Percentiles rank a stretch among this genome's conserved stretches.
Conservation (phyloP, 306 rosid species). For the Adenanthera pavonina region DNA sequence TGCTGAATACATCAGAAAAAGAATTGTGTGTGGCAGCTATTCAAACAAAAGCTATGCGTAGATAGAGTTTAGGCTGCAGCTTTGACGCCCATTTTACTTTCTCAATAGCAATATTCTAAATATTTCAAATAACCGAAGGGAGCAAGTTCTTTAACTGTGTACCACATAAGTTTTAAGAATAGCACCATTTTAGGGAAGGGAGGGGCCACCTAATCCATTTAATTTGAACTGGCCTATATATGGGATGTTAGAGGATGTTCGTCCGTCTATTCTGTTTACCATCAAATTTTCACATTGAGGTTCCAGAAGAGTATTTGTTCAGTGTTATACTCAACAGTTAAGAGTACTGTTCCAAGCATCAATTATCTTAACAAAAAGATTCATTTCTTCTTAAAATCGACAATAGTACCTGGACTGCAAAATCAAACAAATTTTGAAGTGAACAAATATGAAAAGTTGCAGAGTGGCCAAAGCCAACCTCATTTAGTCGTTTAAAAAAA, state of each 20-base stretch:
- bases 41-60: slow-evolving; percentile 13
- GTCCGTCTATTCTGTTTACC: background rate
- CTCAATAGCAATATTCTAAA: slow-evolving; percentile 10
- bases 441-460: background rate
- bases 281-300: background rate
- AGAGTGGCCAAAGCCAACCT: background rate
- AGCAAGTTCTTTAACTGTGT: slow-evolving; percentile 15
- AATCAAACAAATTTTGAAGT: background rate
- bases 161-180: slow-evolving; percentile 19
- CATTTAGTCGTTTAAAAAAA: background rate
- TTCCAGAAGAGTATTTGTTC: background rate
- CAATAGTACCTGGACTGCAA: background rate
- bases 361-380: background rate
- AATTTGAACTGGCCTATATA: slow-evolving; percentile 10
- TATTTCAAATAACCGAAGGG: background rate
- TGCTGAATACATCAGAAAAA: background rate
- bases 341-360: background rate
- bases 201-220: background rate
- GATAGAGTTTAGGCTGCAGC: background rate
- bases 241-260: background rate
- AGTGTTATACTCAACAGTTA: background rate
- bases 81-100: background rate
- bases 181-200: background rate
- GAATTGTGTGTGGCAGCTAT: background rate
- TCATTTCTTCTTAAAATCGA: background rate